Evolutionary conservation across 2,329 filamentous ascomycete genomes (phyloP), one percentile per base, ranked within the genome.

Genomic region (Salinomyces thailandicus): DNA sequence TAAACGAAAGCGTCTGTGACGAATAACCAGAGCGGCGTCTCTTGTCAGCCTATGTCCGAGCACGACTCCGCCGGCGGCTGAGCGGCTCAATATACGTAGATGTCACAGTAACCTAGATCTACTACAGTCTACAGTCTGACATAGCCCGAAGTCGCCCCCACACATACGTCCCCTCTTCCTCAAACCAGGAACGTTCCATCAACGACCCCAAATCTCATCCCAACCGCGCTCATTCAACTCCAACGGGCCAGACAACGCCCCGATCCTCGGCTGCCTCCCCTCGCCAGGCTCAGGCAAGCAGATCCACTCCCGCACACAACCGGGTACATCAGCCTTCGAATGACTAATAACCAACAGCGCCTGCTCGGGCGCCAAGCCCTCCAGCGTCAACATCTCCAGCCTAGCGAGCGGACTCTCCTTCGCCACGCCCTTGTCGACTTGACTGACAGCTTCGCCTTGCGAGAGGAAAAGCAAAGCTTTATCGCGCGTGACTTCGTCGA

Each of bases 261-360:
- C 83, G 51, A 79, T 77, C 36, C 80, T 68, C 7, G 81, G 77
- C 12, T 70, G 61, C 20, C 54, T 50, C 1, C 73, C 72, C 1
- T 75, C 75, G 36, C 79, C 81, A 3, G 79, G 71, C 59, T 87
- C 81, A 1, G 89, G 86, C 18, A 95, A 65, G 56, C 84, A 87
- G 34, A 96, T 68, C 81, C 83, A 96, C 55, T 93, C 77, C 31
- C 85, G 66, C 16, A 95, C 73, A 47, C 79, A 80, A 33, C 80
- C 78, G 0, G 91, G 91, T 7, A 96, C 82, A 60, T 98, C 91
- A 51, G 94, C 86, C 44, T 78, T 79, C 42, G 89, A 71, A 62
- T 98, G 91, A 43, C 85, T 91, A 41, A 96, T 89, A 45, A 87
- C 85, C n/a, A 96, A 72, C 36, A 98, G 63, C 1, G 86, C 86